phyloP scores from a whole-genome alignment of 352 stramenopile species.

The Phytophthora podocarpi region DNA sequence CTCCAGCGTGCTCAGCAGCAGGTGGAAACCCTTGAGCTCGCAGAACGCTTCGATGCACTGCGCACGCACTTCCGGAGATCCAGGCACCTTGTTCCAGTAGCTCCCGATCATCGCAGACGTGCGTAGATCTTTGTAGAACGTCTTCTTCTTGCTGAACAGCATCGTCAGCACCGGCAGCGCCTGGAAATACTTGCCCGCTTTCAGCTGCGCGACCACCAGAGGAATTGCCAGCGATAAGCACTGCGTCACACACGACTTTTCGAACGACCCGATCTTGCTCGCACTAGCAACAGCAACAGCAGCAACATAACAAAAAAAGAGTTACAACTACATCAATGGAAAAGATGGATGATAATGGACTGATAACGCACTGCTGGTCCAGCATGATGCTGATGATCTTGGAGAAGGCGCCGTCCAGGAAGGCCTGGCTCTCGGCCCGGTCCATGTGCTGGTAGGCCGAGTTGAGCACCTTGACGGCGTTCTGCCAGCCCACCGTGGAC shows the following conservation, averaged over 20 bases:
- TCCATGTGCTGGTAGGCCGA: conserved; percentile 74
- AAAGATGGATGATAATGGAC: too few relatives aligned
- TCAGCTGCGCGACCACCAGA: conserved; percentile 76
- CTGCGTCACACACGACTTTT: conserved; percentile 88
- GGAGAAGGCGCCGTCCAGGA: conserved; percentile 77
- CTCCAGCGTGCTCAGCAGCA: conserved; percentile 78
- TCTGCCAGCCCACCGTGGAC: conserved; percentile 91
- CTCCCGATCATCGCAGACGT: conserved; percentile 89
- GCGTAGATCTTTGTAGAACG: conserved; percentile 89
- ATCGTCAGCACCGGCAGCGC: conserved; percentile 76
- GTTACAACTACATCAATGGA: not conserved
- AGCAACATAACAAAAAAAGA: conserved; percentile 10
- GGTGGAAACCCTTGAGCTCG: conserved; percentile 78
- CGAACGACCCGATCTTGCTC: conserved; percentile 86
- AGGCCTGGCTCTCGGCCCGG: conserved; percentile 71
- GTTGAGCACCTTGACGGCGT: conserved; percentile 86
- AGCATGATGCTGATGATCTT: conserved; percentile 91
- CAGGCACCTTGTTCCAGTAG: conserved; percentile 90
- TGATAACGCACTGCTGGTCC: conserved; percentile 83
- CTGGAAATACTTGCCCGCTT: conserved; percentile 66
- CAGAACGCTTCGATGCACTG: conserved; percentile 88
- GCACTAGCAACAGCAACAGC: conserved; percentile 45
- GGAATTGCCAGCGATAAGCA: conserved; percentile 70
- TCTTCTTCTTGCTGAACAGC: conserved; percentile 91
- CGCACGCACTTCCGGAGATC: conserved; percentile 78